Evolutionary conservation across 345 rosid genomes (phyloP).

Genomic region (Acer negundo): DNA sequence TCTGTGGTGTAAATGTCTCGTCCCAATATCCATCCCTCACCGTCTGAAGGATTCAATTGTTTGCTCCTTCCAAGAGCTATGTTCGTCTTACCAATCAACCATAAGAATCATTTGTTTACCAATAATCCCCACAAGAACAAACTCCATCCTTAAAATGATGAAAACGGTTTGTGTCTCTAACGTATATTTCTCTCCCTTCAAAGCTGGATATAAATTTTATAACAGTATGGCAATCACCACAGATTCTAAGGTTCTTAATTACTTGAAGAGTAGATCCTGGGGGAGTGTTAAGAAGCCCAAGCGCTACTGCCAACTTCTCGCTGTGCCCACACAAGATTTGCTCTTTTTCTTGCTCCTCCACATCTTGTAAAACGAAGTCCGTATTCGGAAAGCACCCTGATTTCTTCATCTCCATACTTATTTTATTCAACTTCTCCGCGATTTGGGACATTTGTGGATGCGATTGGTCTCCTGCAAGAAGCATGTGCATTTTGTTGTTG

Average conservation of each 20-base stretch:
- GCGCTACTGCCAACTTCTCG: conserved; percentile 38
- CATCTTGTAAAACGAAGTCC: conserved; percentile 16
- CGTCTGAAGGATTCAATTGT: not conserved
- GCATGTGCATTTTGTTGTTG: no score
- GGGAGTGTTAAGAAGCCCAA: conserved; percentile 38
- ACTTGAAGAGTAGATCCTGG: conserved; percentile 34
- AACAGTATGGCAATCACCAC: conserved; percentile 28
- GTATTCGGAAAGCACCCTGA: conserved; percentile 8
- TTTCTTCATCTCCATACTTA: conserved; percentile 14
- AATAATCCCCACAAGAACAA: conserved; percentile 43
- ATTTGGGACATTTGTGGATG: no score
- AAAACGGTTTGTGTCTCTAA: conserved; percentile 27
- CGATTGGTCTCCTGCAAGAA: no score
- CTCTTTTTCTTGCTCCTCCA: conserved; percentile 16
- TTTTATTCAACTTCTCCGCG: no score
- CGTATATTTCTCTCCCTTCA: conserved; percentile 12
- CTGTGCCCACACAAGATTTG: conserved; percentile 42
- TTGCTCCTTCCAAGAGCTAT: not conserved
- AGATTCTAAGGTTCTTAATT: conserved; percentile 45
- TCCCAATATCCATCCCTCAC: not conserved
- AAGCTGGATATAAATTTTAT: conserved; percentile 18
- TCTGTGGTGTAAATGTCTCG: not conserved
- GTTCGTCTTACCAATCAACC: not conserved
- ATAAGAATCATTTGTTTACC: conserved; percentile 21
- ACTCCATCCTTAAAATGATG: conserved; percentile 38